Conservation (phyloP, 352 stramenopile genomes). For the Globisporangium middletonii region DNA sequence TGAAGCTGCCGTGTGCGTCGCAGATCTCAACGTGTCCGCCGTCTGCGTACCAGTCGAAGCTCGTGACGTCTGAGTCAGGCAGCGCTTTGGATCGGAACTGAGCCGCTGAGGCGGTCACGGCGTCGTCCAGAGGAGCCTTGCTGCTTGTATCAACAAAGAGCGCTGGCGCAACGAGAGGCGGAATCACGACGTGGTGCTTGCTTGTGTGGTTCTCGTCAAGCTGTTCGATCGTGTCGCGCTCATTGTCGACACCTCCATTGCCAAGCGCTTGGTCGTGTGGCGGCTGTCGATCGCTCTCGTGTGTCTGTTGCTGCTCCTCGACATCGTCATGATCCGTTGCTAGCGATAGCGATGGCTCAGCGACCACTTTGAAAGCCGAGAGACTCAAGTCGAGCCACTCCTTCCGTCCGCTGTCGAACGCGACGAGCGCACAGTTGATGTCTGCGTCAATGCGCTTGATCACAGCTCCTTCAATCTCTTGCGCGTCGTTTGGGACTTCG, state of each 20-base stretch:
- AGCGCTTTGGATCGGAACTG: neutral
- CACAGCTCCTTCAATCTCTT: slow-evolving; percentile 17
- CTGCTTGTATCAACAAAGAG: neutral
- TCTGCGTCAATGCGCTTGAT: slow-evolving; percentile 46
- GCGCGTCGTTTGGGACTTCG: slow-evolving; percentile 23
- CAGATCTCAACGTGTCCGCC: slow-evolving; percentile 46
- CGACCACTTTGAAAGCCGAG: slow-evolving; percentile 32
- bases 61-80: slow-evolving; percentile 1
- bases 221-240: neutral
- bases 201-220: neutral
- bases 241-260: neutral
- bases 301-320: neutral
- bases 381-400: slow-evolving; percentile 52
- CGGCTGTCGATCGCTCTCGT: neutral
- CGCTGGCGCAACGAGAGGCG: slow-evolving; percentile 3
- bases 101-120: neutral
- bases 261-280: neutral
- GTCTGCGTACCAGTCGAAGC: slow-evolving; percentile 53
- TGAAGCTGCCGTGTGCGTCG: slow-evolving; percentile 22
- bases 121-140: no score
- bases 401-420: slow-evolving; percentile 36
- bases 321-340: neutral
- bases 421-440: slow-evolving; percentile 50
- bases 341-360: neutral
- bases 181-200: neutral